phyloP scores from a whole-genome alignment of 2,329 filamentous ascomycete genomes.

The Penicillium psychrosexuale region DNA sequence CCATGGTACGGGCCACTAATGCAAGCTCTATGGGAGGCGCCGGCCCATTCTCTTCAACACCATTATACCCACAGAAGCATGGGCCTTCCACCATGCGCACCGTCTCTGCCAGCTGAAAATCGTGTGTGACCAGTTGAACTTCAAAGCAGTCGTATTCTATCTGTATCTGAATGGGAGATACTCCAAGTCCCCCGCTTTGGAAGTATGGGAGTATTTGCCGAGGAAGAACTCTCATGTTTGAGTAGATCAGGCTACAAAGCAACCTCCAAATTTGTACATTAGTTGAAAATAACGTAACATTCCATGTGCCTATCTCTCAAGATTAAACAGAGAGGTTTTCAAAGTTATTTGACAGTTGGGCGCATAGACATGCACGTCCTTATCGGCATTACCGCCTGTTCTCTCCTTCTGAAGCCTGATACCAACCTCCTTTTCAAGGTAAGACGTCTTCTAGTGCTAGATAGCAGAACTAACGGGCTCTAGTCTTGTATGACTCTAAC shows the following conservation, averaged over 20 bases:
- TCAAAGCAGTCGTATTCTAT: neutral
- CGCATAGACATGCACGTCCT: slow-evolving; percentile 2
- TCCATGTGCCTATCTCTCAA: neutral
- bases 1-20: neutral
- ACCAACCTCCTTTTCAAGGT: neutral
- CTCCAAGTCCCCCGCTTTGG: neutral
- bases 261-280: neutral
- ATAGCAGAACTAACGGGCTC: neutral
- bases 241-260: neutral
- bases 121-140: neutral
- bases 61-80: neutral
- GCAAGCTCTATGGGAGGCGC: neutral
- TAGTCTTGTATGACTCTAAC: neutral
- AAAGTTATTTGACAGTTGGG: neutral
- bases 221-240: neutral
- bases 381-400: slow-evolving; percentile 2
- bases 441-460: no score
- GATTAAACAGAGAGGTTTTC: neutral
- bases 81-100: neutral
- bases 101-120: neutral
- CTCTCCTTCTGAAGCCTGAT: slow-evolving; percentile 5
- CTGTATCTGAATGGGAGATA: neutral
- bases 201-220: neutral
- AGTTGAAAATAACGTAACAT: slow-evolving; percentile 4
- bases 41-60: neutral